Evolutionary conservation across 1,284 basidiomycete genomes (phyloP), one percentile per base, ranked within the genome.

Genomic region (Schizophyllum amplum): DNA sequence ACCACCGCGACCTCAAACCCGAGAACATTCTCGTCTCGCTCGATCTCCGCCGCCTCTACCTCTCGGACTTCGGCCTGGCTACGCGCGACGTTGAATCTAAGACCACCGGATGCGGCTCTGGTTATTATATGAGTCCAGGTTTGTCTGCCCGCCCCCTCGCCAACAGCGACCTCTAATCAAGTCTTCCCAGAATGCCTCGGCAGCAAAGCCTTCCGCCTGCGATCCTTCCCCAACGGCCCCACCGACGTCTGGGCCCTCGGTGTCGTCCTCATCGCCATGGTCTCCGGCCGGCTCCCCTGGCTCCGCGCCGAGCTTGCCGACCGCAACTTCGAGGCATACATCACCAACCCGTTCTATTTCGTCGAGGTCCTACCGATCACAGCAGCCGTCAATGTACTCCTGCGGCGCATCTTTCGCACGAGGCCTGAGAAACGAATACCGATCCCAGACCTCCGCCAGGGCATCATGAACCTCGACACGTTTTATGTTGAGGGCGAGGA

Each of bases 191-290:
- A 56, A 53, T 42, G 51, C 54, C 55, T 55, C 60, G 59, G 48
- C 59, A 56, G 50, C 51, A 49, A 68, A 22, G 48, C 21, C 48
- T 50, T 50, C 68, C 5, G 68, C 68, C 26, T 66, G 63, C 48
- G 60, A 21, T 51, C 20, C 25, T 88, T 88, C 72, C 80, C 76
- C 27, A 84, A 86, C 1, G 70, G 74, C 33, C 75, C 76, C 62
- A 87, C 86, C 69, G 88, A 91, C 69, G 75, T 90, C 57, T 91
- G 87, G 87, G 85, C 87, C 11, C 77, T 90, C 56, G 87, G 87
- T 47, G 83, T 90, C 66, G 76, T 79, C 62, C 79, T 90, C 55
- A 81, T 89, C 69, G 90, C 89, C 71, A 76, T 90, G 55, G 82
- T 84, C 52, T 87, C 83, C 3, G 54, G 60, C 3, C 55, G 56